A percentile compares a stretch with the other conserved stretches of the same genome.
phyloP scores from a whole-genome alignment of 1,139 yeast species.

The Taphrina pruni region DNA sequence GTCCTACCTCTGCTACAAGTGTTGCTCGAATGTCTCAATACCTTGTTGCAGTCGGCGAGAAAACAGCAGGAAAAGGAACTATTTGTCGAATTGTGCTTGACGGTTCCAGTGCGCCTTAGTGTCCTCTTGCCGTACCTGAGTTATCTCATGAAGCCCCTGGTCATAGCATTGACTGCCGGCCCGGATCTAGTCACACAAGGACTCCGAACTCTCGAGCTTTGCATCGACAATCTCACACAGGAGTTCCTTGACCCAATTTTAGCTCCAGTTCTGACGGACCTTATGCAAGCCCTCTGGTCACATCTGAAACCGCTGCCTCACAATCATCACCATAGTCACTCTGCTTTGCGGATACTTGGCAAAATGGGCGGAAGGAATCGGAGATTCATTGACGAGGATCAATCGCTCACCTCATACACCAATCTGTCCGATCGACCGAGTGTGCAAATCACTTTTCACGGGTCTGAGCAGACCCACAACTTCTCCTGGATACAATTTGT shows the following conservation, averaged over 20 bases:
- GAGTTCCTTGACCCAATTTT: conserved; percentile 96
- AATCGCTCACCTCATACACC: conserved; percentile 68
- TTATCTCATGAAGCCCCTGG: conserved; percentile 87
- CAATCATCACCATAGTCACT: conserved; percentile 90
- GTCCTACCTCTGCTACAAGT: conserved; percentile 89
- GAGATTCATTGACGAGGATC: conserved; percentile 76
- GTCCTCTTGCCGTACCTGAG: conserved; percentile 91
- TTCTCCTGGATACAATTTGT: conserved; percentile 39
- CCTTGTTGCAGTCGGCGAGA: conserved; percentile 79
- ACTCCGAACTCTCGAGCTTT: conserved; percentile 87
- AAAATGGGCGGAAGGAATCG: conserved; percentile 96
- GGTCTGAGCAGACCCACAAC: conserved; percentile 34
- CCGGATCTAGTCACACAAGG: conserved; percentile 95
- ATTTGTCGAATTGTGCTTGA: conserved; percentile 89
- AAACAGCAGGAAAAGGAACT: conserved; percentile 90
- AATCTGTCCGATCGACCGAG: conserved; percentile 60
- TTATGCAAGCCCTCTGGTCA: conserved; percentile 90
- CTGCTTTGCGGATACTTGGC: conserved; percentile 89
- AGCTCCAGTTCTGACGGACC: conserved; percentile 92
- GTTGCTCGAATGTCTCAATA: conserved; percentile 80
- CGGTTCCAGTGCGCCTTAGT: conserved; percentile 92
- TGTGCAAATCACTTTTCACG: conserved; percentile 61
- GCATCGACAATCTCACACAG: conserved; percentile 94
- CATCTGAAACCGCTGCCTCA: conserved; percentile 91
- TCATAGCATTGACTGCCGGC: conserved; percentile 84